Evolutionary conservation across 768 basidiomycete species (phyloP).

Genomic region (Glaciozyma antarctica): DNA sequence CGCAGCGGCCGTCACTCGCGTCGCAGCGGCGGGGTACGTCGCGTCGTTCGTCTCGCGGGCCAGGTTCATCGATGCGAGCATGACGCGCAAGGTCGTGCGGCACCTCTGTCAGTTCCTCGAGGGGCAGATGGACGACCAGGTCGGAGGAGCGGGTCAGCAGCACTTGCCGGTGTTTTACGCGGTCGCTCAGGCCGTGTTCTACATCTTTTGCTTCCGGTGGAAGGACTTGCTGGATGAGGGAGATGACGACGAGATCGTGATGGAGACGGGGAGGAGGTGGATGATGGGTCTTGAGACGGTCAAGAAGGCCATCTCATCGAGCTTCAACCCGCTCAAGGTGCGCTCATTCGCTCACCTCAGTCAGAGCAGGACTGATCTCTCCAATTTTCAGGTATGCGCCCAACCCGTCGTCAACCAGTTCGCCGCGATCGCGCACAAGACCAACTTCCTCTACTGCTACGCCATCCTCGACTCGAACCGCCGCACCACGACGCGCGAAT

Average conservation of each 20-base stretch:
- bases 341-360: conserved; percentile 18
- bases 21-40: conserved; percentile 88
- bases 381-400: conserved; percentile 62
- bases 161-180: conserved; percentile 70
- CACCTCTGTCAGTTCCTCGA: conserved; percentile 81
- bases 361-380: not conserved
- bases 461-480: conserved; percentile 82
- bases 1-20: conserved; percentile 64
- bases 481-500: conserved; percentile 43
- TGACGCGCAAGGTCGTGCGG: conserved; percentile 60
- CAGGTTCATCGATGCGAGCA: conserved; percentile 65
- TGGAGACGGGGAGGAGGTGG: conserved; percentile 56
- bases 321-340: conserved; percentile 84
- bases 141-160: conserved; percentile 5
- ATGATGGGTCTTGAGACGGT: conserved; percentile 67
- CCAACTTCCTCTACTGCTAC: conserved; percentile 87
- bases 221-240: conserved; percentile 59
- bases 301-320: conserved; percentile 66
- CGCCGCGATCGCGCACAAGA: conserved; percentile 79
- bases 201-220: conserved; percentile 98
- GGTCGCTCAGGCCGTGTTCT: conserved; percentile 78
- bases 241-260: conserved; percentile 47
- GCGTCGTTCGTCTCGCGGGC: conserved; percentile 86
- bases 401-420: conserved; percentile 85
- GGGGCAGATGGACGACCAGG: conserved; percentile 58